Percentiles rank a stretch among this genome's conserved stretches.
These are phyloP conservation scores for Talaromyces sp. DNA, from an alignment of 2,329 filamentous ascomycete species.

Conservation along the genomic window DNA sequence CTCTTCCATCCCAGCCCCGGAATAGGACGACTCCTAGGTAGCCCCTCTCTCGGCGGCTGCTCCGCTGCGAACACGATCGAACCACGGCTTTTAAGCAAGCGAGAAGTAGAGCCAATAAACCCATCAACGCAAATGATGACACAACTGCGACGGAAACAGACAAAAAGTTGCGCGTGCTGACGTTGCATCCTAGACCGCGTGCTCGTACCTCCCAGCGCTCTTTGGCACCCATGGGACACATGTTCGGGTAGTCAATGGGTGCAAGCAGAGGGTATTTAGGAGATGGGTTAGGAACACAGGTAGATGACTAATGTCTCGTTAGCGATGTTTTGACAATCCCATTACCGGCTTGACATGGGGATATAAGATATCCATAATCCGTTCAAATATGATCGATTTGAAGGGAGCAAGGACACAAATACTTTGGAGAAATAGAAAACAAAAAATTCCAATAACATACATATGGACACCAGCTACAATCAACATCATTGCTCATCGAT, in stretches of 20 bases:
- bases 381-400: not conserved
- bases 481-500: constrained; percentile 18
- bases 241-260: constrained; percentile 26
- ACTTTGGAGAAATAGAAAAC: not conserved
- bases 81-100: constrained; percentile 14
- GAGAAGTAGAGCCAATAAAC: constrained; percentile 15
- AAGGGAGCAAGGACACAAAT: constrained; percentile 4
- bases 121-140: constrained; percentile 22
- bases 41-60: constrained; percentile 12
- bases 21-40: constrained; percentile 9
- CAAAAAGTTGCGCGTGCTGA: constrained; percentile 36
- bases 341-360: constrained; percentile 2
- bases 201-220: constrained; percentile 41
- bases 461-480: constrained; percentile 35
- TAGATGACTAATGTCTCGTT: constrained; percentile 25
- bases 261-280: constrained; percentile 31
- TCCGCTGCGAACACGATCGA: constrained; percentile 2
- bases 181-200: constrained; percentile 34
- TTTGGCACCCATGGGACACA: constrained; percentile 35
- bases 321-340: not conserved
- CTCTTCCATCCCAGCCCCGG: constrained; percentile 3
- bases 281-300: constrained; percentile 34
- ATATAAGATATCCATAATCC: not conserved
- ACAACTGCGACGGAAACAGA: constrained; percentile 28
- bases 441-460: constrained; percentile 20